Evolutionary conservation across 2,329 filamentous ascomycete genomes (phyloP).

Genomic region (Macroventuria anomochaeta): DNA sequence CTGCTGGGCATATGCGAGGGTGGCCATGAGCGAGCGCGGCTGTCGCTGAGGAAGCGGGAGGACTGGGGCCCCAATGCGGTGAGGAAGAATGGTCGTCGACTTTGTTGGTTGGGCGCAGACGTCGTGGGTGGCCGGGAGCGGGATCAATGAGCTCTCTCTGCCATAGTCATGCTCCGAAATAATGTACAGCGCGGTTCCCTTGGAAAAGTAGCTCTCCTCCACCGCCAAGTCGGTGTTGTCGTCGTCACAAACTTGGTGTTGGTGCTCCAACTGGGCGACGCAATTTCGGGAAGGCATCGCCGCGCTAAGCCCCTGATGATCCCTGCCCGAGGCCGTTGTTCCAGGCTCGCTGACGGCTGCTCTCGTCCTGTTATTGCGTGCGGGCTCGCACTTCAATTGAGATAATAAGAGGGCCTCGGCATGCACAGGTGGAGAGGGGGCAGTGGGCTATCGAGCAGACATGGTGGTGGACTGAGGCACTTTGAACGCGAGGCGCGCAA

Average conservation of each 20-base stretch:
- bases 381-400: slow-evolving; percentile 9
- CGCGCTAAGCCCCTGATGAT: slow-evolving; percentile 39
- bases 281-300: slow-evolving; percentile 39
- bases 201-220: slow-evolving; percentile 23
- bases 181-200: slow-evolving; percentile 37
- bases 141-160: slow-evolving; percentile 42
- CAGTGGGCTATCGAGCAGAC: slow-evolving; percentile 1
- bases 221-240: slow-evolving; percentile 2
- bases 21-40: slow-evolving; percentile 49
- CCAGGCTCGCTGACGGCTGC: slow-evolving; percentile 14
- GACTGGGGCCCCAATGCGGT: slow-evolving; percentile 33
- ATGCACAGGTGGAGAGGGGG: slow-evolving; percentile 14
- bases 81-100: slow-evolving; percentile 16
- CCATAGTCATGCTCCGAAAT: slow-evolving; percentile 47
- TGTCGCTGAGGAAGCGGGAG: slow-evolving; percentile 22
- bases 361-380: slow-evolving; percentile 11
- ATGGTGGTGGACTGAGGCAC: slow-evolving; percentile 18
- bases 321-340: slow-evolving; percentile 17
- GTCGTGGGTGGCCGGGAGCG: slow-evolving; percentile 33
- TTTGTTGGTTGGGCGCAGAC: slow-evolving; percentile 25
- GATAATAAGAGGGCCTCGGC: slow-evolving; percentile 17
- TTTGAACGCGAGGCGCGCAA: slow-evolving; percentile 13
- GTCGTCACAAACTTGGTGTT: slow-evolving; percentile 25
- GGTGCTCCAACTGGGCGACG: slow-evolving; percentile 17
- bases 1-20: slow-evolving; percentile 39